A percentile compares a stretch with the other conserved stretches of the same genome.
These are phyloP conservation scores for Candida khao-thaluensis DNA, from an alignment of 805 yeast genomes.

Conservation along the genomic window DNA sequence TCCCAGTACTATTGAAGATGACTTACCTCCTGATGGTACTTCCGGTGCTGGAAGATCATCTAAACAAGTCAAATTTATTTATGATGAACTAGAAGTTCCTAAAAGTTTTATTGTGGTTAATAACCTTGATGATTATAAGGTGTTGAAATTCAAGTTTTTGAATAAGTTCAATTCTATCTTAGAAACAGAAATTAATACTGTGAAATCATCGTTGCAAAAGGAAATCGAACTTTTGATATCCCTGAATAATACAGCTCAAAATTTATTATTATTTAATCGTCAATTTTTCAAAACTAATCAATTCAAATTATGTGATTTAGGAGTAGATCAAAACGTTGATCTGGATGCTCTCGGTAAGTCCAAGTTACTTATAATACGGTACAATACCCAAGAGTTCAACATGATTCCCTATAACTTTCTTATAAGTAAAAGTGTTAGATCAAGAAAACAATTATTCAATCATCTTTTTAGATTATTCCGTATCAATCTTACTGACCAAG, in stretches of 20 bases:
- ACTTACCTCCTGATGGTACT: not conserved
- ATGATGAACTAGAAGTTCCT: constrained; percentile 24
- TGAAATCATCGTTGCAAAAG: constrained; percentile 29
- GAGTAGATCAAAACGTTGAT: constrained; percentile 11
- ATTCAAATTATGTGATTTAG: constrained; percentile 28
- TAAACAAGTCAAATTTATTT: constrained; percentile 13
- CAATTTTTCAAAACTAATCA: constrained; percentile 31
- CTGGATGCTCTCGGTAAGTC: not conserved
- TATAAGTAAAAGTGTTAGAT: constrained; percentile 11
- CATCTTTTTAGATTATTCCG: constrained; percentile 38
- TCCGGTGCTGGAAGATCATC: constrained; percentile 1
- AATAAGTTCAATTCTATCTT: constrained; percentile 17
- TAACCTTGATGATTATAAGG: constrained; percentile 28
- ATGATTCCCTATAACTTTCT: constrained; percentile 35
- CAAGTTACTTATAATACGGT: constrained; percentile 21
- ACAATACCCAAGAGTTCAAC: constrained; percentile 31
- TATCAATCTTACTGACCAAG: constrained; percentile 37
- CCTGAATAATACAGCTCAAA: constrained; percentile 19
- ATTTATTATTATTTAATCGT: constrained; percentile 22
- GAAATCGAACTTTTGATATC: constrained; percentile 29
- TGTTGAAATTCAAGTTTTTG: constrained; percentile 18
- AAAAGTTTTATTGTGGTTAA: constrained; percentile 27
- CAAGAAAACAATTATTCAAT: constrained; percentile 20
- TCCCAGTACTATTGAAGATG: constrained; percentile 13
- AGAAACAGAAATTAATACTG: constrained; percentile 26